Conservation (phyloP, 1,139 yeast genomes). For the Wickerhamomyces sp. region DNA sequence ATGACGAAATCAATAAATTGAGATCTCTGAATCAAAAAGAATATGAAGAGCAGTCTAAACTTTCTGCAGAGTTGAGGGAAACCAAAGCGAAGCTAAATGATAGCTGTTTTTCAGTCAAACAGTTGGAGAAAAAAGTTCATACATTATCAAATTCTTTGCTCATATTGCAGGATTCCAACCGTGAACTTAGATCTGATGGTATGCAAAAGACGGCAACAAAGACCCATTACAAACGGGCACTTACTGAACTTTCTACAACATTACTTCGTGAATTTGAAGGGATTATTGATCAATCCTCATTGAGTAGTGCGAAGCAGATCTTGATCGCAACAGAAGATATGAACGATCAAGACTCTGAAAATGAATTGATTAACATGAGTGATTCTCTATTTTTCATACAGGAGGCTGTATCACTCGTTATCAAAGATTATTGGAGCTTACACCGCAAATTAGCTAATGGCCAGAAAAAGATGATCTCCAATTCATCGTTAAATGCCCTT, state of each 20-base stretch:
- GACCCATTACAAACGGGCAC: conserved; percentile 11
- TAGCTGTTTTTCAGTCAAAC: conserved; percentile 3
- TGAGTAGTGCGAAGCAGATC: conserved; percentile 7
- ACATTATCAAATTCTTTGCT: conserved; percentile 3
- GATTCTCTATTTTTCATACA: conserved; percentile 13
- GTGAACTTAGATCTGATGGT: conserved; percentile 10
- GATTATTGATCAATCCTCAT: conserved; percentile 14
- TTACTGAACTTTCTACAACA: conserved; percentile 5
- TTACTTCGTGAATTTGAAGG: conserved; percentile 15
- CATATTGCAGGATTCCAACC: conserved; percentile 4
- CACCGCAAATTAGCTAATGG: conserved; percentile 6
- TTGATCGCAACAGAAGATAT: conserved; percentile 2
- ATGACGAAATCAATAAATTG: conserved; percentile 4
- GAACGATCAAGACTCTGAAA: conserved; percentile 3
- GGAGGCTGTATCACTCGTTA: conserved; percentile 13
- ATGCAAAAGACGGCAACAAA: conserved; percentile 6
- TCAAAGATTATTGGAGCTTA: conserved; percentile 12
- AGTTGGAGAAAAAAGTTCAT: conserved; percentile 6
- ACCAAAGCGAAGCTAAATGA: conserved; percentile 12
- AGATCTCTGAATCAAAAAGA: not conserved
- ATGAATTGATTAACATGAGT: conserved; percentile 7
- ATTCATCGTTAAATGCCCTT: conserved; percentile 5
- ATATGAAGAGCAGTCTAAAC: not conserved
- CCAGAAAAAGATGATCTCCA: conserved; percentile 6
- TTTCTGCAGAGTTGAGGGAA: conserved; percentile 7